Evolutionary conservation across 1,284 basidiomycete species (phyloP), one percentile per base, ranked within the genome.

Genomic region (Ceratobasidium sp.): DNA sequence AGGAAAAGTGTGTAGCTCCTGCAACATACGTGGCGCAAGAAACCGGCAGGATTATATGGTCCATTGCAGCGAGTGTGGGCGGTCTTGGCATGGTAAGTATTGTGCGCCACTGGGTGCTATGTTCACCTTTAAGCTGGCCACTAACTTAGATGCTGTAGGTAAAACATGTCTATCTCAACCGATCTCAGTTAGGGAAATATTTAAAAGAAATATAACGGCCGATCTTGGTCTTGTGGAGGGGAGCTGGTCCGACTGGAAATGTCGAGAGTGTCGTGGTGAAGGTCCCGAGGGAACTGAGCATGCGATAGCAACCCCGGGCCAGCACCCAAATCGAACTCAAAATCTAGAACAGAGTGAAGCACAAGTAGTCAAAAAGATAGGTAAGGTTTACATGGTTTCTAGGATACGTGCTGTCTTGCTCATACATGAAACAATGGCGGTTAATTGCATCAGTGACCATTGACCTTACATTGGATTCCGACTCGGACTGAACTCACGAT

Each of bases 171-270:
- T 69, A 31, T 69, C 39, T 23, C 8, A 45, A 26, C 26, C 23
- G 42, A 23, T 69, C 10, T 26, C 67, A 7, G 8, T 15, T 23
- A 37, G 31, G 33, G 53, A 58, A 28, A 42, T 56, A 4, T n/a
- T 13, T 1, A 5, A 15, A 15, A 69, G 53, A 26, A 69, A n/a
- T n/a, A 69, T n/a, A 6, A 3, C n/a, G n/a, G 37, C 11, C 31
- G n/a, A 26, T 11, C 20, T 4, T 3, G 37, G 11, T 23, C 28
- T 7, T 10, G 20, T 7, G 8, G 6, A 31, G 28, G 2, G 20
- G n/a, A 33, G 31, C 35, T 69, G 67, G 67, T 2, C 2, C 5
- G 67, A 69, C 51, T 69, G 67, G 67, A 42, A 13, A 51, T 69
- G 67, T 58, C 6, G 67, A 8, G 2, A 31, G n/a, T 69, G 67